A percentile compares a stretch with the other conserved stretches of the same genome.
Evolutionary conservation across 345 rosid genomes (phyloP).

Genomic region (Arabis hirsuta): DNA sequence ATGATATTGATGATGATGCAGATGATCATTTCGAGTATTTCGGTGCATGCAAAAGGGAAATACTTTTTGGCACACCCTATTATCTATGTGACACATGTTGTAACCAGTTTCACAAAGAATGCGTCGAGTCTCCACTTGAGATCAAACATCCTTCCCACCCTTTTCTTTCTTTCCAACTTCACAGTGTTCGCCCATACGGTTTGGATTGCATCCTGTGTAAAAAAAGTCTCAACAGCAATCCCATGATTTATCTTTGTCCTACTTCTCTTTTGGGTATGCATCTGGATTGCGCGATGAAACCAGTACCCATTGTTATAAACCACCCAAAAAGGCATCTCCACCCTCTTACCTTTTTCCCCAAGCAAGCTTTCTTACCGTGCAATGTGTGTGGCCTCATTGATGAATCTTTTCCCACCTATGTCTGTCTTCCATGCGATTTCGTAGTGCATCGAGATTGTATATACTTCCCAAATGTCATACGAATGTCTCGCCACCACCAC

Average conservation of each 20-base stretch:
- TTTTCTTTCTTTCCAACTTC: neutral
- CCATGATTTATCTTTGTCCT: too few species aligned
- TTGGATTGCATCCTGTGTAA: neutral
- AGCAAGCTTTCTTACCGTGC: neutral
- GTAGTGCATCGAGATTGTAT: neutral
- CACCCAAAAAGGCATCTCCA: too few species aligned
- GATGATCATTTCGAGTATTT: neutral
- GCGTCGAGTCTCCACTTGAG: neutral
- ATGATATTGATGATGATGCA: neutral
- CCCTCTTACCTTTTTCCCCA: too few species aligned
- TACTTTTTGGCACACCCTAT: neutral
- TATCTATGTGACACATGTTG: neutral
- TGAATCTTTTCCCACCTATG: neutral
- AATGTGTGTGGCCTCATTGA: neutral
- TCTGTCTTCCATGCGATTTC: neutral
- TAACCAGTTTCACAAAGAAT: neutral
- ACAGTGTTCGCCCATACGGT: too few species aligned
- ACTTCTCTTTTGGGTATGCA: too few species aligned
- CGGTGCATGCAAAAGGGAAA: neutral
- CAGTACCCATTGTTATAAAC: too few species aligned
- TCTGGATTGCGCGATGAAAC: too few species aligned
- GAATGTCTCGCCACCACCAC: neutral
- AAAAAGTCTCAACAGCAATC: neutral
- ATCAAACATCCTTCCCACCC: conserved; percentile 1
- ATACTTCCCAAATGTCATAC: neutral